Evolutionary conservation across 768 basidiomycete species (phyloP).

Genomic region (Auricularia heimuer): DNA sequence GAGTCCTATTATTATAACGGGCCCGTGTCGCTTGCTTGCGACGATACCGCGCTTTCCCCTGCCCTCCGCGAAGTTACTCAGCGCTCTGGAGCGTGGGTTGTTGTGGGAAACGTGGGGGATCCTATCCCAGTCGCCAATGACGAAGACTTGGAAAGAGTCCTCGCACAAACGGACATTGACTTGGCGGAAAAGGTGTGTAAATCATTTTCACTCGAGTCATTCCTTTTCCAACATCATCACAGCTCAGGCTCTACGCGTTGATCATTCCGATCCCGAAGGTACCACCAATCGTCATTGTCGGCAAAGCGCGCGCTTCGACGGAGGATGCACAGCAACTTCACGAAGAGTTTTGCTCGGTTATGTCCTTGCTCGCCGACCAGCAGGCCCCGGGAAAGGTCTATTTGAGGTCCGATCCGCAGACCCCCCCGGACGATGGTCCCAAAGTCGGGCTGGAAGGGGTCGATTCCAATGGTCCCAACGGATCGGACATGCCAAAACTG

Average conservation of each 20-base stretch:
- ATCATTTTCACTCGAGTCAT: background rate
- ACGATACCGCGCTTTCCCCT: slow-evolving; percentile 27
- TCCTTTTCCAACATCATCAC: background rate
- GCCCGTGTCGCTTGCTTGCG: slow-evolving; percentile 18
- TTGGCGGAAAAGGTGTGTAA: background rate
- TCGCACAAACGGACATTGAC: slow-evolving; percentile 3
- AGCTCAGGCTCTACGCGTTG: background rate
- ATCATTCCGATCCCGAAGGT: background rate
- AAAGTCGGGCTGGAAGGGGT: no score
- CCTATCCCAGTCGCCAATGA: slow-evolving; percentile 17
- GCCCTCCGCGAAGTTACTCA: slow-evolving; percentile 8
- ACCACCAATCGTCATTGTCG: background rate
- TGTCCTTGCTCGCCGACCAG: background rate
- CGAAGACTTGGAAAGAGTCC: slow-evolving; percentile 10
- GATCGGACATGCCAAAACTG: no score
- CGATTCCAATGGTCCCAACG: no score
- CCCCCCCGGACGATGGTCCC: no score
- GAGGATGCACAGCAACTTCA: background rate
- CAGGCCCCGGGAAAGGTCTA: background rate
- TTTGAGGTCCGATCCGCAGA: no score
- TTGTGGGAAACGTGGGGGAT: slow-evolving; percentile 18
- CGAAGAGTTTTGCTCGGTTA: background rate
- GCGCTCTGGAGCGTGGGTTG: slow-evolving; percentile 11
- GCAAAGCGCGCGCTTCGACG: background rate
- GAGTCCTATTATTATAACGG: background rate